Base-by-base conservation (phyloP, 75 land plant species). In the Pinus albicaulis region DNA sequence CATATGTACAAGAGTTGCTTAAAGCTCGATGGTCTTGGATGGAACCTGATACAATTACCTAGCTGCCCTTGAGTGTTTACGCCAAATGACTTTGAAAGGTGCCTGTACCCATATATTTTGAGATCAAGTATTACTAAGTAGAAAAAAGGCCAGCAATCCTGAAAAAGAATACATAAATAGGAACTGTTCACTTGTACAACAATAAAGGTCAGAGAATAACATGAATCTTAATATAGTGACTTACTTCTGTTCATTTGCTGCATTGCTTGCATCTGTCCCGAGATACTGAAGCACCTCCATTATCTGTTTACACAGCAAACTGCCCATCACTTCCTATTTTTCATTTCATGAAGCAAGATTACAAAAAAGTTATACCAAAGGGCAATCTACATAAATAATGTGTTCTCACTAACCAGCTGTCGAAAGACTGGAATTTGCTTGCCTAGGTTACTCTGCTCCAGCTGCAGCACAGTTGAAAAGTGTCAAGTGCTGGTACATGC, bases 1-100 rank as follows among this genome's bases (percentile, higher is more conserved):
- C 93, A 89, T 60, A 96, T 86, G 75, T 94, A 96, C 71, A 81
- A 81, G 57, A 96, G 91, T 77, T 96, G 93, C 78, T 88, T 96
- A 77, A 68, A 90, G 76, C 91, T 91, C 61, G 99, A 92, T 61
- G 83, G 70, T 31, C 99, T 82, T 41, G 87, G 91, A 64, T 87
- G 92, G 78, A 89, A 92, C 78, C 89, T 82, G 5, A 78, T 59
- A 70, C 92, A 82, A 62, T 59, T 85, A 76, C 80, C 53, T 38
- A 73, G 26, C 38, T 79, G 55, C 26, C 84, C 79, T 76, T 81
- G 85, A n/a, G 41, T 68, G 41, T 68, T 56, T 56, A 71, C 57
- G 74, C 71, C 82, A 41, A 59, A 79, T 26, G 55, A 41, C 66
- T 81, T 68, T 10, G 53, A 79, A 7, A 71, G 59, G 52, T 71